Conservation (phyloP, 2,329 filamentous ascomycete genomes). For the Drechmeria coniospora region DNA sequence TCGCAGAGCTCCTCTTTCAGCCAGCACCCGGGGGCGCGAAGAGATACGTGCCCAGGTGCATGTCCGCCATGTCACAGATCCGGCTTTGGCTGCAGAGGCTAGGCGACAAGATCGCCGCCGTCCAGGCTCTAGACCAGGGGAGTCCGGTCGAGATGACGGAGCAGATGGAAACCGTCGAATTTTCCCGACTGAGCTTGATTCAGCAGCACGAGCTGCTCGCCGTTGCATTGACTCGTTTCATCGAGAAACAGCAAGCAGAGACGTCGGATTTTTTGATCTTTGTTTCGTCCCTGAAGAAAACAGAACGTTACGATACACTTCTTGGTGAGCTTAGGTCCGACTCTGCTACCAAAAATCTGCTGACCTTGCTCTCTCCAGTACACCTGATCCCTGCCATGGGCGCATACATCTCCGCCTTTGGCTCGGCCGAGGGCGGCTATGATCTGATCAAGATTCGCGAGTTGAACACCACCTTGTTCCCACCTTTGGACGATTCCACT, state of each 20-base stretch:
- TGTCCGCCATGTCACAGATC: conserved; percentile 61
- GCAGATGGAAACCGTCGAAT: conserved; percentile 62
- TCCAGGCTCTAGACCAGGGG: conserved; percentile 55
- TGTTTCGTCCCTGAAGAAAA: conserved; percentile 48
- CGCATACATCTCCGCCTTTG: conserved; percentile 61
- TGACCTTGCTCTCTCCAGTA: conserved; percentile 24
- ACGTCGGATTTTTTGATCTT: conserved; percentile 60
- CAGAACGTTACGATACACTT: conserved; percentile 61
- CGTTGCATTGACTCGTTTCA: conserved; percentile 62
- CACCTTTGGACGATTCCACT: conserved; percentile 46
- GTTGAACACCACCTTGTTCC: conserved; percentile 53
- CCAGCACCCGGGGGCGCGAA: conserved; percentile 26
- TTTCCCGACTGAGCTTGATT: conserved; percentile 63
- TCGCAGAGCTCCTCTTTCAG: conserved; percentile 18
- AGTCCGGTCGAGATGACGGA: conserved; percentile 38
- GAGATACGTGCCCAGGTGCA: conserved; percentile 57
- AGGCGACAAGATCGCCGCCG: conserved; percentile 59
- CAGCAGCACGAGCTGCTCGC: conserved; percentile 83
- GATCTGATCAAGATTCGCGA: conserved; percentile 53
- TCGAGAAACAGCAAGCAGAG: conserved; percentile 59
- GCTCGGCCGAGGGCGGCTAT: conserved; percentile 57
- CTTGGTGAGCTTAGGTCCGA: conserved; percentile 23
- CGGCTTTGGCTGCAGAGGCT: conserved; percentile 64
- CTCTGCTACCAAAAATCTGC: background rate
- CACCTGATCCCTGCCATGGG: conserved; percentile 74